phyloP scores from a whole-genome alignment of 1,284 basidiomycete species.

The Microbotryum violaceum region DNA sequence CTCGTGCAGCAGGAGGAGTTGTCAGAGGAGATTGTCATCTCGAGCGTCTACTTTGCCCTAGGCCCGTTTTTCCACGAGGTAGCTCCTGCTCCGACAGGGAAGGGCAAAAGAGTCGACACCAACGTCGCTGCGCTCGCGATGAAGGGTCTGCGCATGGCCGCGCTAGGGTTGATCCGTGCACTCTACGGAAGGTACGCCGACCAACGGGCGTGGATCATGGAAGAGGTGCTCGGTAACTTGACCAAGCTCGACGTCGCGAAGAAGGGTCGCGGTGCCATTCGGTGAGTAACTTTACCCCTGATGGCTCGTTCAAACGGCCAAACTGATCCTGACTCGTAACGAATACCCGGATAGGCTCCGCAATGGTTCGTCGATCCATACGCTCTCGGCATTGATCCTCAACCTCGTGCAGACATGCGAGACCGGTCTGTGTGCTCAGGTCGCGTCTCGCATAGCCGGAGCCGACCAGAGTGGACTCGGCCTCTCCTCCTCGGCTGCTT shows the following conservation, averaged over 20 bases:
- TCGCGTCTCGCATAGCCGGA: constrained; percentile 34
- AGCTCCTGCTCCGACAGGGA: constrained; percentile 44
- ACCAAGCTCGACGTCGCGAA: constrained; percentile 81
- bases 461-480: no score
- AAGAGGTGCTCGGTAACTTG: constrained; percentile 82
- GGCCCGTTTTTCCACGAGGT: constrained; percentile 85
- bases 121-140: constrained; percentile 33
- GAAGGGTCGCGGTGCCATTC: constrained; percentile 61
- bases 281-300: constrained; percentile 49
- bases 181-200: constrained; percentile 82
- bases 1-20: constrained; percentile 47
- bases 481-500: no score
- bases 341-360: constrained; percentile 37
- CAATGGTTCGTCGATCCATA: constrained; percentile 65
- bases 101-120: constrained; percentile 7
- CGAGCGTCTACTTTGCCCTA: constrained; percentile 82
- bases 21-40: constrained; percentile 80
- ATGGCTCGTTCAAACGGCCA: neutral
- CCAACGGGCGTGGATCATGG: constrained; percentile 90
- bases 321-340: neutral
- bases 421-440: constrained; percentile 62
- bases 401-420: constrained; percentile 93
- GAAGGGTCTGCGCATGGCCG: constrained; percentile 15
- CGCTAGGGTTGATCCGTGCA: constrained; percentile 42
- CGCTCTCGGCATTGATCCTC: constrained; percentile 80